Base-by-base conservation (phyloP, 139 green algal species). In the Chlamydomonas eustigma region DNA sequence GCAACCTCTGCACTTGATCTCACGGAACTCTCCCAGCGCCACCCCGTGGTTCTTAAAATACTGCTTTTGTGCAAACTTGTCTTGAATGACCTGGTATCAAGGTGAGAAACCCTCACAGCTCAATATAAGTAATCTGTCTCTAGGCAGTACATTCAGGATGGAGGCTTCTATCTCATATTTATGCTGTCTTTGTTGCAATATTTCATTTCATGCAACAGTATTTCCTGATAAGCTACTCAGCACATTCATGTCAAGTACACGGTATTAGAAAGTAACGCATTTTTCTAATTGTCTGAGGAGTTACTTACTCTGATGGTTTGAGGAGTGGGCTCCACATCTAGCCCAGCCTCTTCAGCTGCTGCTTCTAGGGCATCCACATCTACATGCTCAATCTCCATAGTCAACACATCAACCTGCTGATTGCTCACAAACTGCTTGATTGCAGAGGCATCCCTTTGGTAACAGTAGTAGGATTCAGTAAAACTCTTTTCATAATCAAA, bases 311-410 rank as follows among this genome's bases (percentile, higher is more conserved):
- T 80, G 75, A 97, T 82, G 3, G 91, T 95, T 32, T 58, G 44
- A 0, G 89, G 84, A 1, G 85, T 90, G 18, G 92, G 93, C 83
- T 98, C 87, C 39, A 97, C 89, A 76, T 95, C 89, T 18, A 97
- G 67, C 2, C 88, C 28, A 74, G 70, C 38, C 76, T 78, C 25
- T 33, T 18, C 32, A 35, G 82, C 73, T 86, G 78, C 90, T 31
- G 81, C 83, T 76, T 95, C 81, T 64, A 98, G 77, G 8, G 93
- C 92, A 39, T 93, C 87, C 2, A 88, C 88, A 81, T 98, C 88
- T 25, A 99, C 87, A 84, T 99, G 95, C 85, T 99, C 96, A 66
- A 99, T 98, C 84, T 99, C 96, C 34, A 97, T 94, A 1, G 96
- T 99, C 75, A 99, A 75, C 25, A 99, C 87, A 78, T 96, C 91